Evolutionary conservation across 441 rosid genomes (phyloP).

Genomic region (Populus hybrid): DNA sequence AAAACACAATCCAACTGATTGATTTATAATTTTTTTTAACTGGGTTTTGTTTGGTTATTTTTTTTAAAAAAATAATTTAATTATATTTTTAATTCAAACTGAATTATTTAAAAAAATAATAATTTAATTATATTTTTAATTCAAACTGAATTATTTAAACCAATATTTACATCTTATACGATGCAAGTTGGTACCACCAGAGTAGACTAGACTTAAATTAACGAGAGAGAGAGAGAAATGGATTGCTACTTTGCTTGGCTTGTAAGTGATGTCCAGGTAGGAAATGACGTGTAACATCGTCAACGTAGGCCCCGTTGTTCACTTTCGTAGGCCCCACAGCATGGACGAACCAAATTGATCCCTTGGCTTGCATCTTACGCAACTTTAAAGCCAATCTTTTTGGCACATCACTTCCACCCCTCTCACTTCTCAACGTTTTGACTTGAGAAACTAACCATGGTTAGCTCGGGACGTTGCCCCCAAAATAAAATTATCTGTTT

Average conservation of each 20-base stretch:
- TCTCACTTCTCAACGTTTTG: constrained; percentile 11
- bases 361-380: constrained; percentile 36
- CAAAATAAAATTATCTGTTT: not conserved
- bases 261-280: constrained; percentile 49
- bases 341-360: not conserved
- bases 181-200: no score
- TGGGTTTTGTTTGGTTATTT: no score
- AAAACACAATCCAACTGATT: no score
- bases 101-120: no score
- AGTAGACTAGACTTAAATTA: no score
- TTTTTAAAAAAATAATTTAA: no score
- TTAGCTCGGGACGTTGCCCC: not conserved
- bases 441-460: constrained; percentile 5
- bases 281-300: constrained; percentile 51
- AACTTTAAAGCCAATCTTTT: constrained; percentile 11
- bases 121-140: no score
- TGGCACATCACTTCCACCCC: not conserved
- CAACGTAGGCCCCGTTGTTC: constrained; percentile 18
- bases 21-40: no score
- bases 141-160: no score
- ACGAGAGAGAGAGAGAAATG: not conserved
- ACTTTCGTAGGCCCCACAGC: not conserved
- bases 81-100: no score
- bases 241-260: constrained; percentile 28
- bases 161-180: no score